phyloP scores from a whole-genome alignment of 768 basidiomycete genomes.

The Termitomyces sp. region DNA sequence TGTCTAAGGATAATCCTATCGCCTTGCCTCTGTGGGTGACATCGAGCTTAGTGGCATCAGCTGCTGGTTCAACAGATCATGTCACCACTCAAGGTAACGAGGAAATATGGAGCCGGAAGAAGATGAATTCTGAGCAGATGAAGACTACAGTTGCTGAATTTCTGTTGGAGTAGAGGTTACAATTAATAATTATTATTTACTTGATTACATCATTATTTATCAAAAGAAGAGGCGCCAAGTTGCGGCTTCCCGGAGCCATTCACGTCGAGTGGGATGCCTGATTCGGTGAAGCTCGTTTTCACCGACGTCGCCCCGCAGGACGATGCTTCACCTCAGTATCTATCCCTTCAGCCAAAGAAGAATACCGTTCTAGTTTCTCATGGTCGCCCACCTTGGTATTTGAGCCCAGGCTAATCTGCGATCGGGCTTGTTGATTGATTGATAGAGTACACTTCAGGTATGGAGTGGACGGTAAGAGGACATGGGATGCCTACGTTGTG shows the following conservation, averaged over 20 bases:
- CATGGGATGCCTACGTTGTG: constrained; percentile 77
- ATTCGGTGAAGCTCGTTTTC: constrained; percentile 15
- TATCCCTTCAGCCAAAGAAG: constrained; percentile 48
- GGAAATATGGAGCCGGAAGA: constrained; percentile 29
- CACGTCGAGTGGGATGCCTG: constrained; percentile 16
- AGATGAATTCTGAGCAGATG: constrained; percentile 28
- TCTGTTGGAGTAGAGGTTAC: constrained; percentile 25
- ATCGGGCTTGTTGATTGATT: constrained; percentile 8
- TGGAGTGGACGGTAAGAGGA: constrained; percentile 65
- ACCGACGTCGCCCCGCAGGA: constrained; percentile 6
- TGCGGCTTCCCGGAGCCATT: too few species aligned
- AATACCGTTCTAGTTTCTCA: constrained; percentile 81
- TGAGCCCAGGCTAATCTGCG: background rate
- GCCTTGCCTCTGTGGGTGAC: constrained; percentile 35
- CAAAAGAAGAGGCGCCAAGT: background rate
- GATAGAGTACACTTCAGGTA: constrained; percentile 51
- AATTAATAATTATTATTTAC: background rate
- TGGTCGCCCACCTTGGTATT: constrained; percentile 80
- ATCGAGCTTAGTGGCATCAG: constrained; percentile 11
- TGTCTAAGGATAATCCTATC: constrained; percentile 9
- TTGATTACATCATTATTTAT: constrained; percentile 11
- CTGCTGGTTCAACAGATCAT: background rate
- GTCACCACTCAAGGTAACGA: background rate
- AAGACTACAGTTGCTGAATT: constrained; percentile 36
- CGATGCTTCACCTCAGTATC: constrained; percentile 12